Evolutionary conservation across 768 basidiomycete genomes (phyloP).

Genomic region (Mycena epipterygia): DNA sequence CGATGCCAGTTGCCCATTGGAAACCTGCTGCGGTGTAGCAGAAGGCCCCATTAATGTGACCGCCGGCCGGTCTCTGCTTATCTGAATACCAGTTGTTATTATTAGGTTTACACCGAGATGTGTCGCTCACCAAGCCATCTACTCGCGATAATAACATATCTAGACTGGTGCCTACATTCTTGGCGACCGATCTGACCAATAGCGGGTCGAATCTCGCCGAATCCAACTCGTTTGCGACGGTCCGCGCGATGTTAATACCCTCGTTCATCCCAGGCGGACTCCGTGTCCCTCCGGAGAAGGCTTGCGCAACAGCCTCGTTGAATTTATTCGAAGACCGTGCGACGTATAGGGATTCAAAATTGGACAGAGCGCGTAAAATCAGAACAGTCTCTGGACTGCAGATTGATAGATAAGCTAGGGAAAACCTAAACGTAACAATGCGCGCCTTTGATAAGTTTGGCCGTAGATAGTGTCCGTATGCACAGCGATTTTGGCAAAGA

Average conservation of each 20-base stretch:
- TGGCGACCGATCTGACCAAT: conserved; percentile 83
- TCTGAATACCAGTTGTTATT: conserved; percentile 54
- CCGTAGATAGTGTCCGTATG: conserved; percentile 96
- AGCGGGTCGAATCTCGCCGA: conserved; percentile 94
- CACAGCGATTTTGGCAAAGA: conserved; percentile 95
- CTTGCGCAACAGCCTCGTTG: conserved; percentile 84
- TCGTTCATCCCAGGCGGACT: conserved; percentile 81
- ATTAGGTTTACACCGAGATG: not conserved
- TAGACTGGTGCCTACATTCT: conserved; percentile 75
- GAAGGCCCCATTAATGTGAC: conserved; percentile 80
- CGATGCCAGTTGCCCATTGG: conserved; percentile 84
- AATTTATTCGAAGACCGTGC: conserved; percentile 86
- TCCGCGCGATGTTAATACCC: conserved; percentile 81
- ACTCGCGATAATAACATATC: conserved; percentile 75
- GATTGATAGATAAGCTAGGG: conserved; percentile 14
- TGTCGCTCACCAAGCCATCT: conserved; percentile 75
- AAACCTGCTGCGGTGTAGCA: conserved; percentile 82
- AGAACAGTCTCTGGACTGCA: conserved; percentile 92
- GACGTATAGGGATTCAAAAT: conserved; percentile 91
- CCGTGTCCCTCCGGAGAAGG: conserved; percentile 79
- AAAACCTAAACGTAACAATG: conserved; percentile 9
- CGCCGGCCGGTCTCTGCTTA: conserved; percentile 83
- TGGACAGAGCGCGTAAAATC: conserved; percentile 84
- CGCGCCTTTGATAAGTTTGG: conserved; percentile 85
- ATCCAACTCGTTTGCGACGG: conserved; percentile 92